phyloP scores from a whole-genome alignment of 2,329 filamentous ascomycete genomes.

The Neonectria punicea region DNA sequence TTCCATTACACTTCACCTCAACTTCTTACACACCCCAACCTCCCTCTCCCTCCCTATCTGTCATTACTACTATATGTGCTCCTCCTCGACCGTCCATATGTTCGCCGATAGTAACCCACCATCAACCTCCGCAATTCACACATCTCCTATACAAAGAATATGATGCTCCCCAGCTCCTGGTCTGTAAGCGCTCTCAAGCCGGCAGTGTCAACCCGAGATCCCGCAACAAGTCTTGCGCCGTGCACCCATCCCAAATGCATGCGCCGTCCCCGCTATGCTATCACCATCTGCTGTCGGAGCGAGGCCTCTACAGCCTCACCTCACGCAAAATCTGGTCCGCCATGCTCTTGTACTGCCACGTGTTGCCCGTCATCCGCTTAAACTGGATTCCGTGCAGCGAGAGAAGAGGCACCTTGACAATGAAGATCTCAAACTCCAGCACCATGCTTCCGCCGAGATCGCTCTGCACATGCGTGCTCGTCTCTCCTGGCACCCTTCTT shows the following conservation, averaged over 20 bases:
- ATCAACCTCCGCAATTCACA: conserved; percentile 20
- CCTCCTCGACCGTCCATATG: conserved; percentile 30
- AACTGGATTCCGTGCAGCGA: conserved; percentile 97
- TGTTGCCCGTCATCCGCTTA: conserved; percentile 94
- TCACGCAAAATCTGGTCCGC: conserved; percentile 93
- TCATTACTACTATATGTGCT: conserved; percentile 43
- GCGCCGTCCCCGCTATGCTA: conserved; percentile 10
- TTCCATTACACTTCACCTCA: conserved; percentile 37
- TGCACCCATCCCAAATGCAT: conserved; percentile 31
- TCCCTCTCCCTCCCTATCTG: conserved; percentile 24
- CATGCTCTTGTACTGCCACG: conserved; percentile 99
- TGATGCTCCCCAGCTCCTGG: conserved; percentile 25
- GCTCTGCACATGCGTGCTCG: conserved; percentile 89
- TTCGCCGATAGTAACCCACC: conserved; percentile 33
- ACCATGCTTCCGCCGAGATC: conserved; percentile 87
- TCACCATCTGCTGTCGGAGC: not conserved
- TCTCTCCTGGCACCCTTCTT: conserved; percentile 80
- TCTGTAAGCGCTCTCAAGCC: conserved; percentile 18
- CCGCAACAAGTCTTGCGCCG: conserved; percentile 19
- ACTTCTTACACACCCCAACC: conserved; percentile 18
- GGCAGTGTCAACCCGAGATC: conserved; percentile 20
- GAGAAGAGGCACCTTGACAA: conserved; percentile 95
- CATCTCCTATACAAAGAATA: conserved; percentile 38
- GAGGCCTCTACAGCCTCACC: conserved; percentile 72
- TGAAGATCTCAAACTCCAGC: conserved; percentile 93